A percentile compares a stretch with the other conserved stretches of the same genome.
Evolutionary conservation across 177 flowering plant species (phyloP).

Genomic region (Vitis hybrid): DNA sequence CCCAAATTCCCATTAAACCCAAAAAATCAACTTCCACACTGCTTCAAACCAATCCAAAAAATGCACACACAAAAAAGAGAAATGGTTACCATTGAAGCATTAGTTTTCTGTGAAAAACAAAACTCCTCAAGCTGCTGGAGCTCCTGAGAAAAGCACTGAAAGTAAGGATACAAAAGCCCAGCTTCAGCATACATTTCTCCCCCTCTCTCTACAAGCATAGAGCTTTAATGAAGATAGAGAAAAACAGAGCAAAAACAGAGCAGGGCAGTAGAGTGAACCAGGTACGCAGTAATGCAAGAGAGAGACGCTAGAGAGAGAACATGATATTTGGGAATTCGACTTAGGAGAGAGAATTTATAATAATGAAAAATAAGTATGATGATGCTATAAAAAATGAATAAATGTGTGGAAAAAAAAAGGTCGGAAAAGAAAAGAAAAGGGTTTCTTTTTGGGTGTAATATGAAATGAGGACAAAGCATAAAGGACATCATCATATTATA

Average conservation of each 20-base stretch:
- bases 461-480: slow-evolving; percentile 13
- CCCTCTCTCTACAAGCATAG: slow-evolving; percentile 3
- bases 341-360: neutral
- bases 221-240: neutral
- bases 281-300: slow-evolving; percentile 9
- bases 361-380: neutral
- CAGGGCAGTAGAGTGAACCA: slow-evolving; percentile 4
- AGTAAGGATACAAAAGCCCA: slow-evolving; percentile 45
- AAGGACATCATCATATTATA: slow-evolving; percentile 16
- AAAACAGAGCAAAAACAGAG: slow-evolving; percentile 13
- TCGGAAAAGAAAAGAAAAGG: neutral
- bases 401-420: neutral
- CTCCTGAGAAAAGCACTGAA: slow-evolving; percentile 50
- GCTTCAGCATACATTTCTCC: slow-evolving; percentile 65
- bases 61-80: neutral
- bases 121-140: slow-evolving; percentile 54
- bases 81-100: slow-evolving; percentile 38
- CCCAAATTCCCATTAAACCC: no score
- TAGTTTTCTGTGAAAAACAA: slow-evolving; percentile 41
- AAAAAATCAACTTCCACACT: no score
- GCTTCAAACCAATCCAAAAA: neutral
- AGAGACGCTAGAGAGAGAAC: neutral
- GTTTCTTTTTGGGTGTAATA: neutral
- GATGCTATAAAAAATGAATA: no score
- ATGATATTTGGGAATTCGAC: slow-evolving; percentile 4